Evolutionary conservation across 768 basidiomycete species (phyloP), one percentile per base, ranked within the genome.

Genomic region (Boletus insuetus): DNA sequence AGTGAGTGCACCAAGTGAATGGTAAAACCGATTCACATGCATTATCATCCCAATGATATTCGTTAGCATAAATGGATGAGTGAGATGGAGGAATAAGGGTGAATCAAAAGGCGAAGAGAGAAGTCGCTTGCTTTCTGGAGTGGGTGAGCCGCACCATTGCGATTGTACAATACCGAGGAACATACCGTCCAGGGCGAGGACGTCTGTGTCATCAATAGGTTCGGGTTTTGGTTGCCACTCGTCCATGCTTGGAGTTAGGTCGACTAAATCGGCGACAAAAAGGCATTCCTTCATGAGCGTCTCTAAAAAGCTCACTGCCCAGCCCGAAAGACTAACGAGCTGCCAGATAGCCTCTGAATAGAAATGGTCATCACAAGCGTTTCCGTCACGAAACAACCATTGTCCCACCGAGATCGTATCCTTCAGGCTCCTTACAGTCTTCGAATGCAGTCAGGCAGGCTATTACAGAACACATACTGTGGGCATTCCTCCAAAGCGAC

Each of bases 331-430:
- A 10, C 79, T 80, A 44, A 84, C 80, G 14, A 91, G 75, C 58
- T 87, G 84, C 90, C 90, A 91, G 26, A 83, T 78, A 35, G 85
- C 82, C 50, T 83, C 89, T 92, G 26, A 22, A 53, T 29, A 54
- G 50, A 29, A 40, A 40, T 11, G 8, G 29, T 62, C 48, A 55
- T 41, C 17, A 34, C 5, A 45, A 63, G 56, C 53, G 44, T 29
- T 41, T 26, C 19, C 22, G 22, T 51, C 32, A 6, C 6, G 43
- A 34, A 31, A 34, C 19, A 19, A 51, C 39, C n/a, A 39, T 11
- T 2, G 19, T 41, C 62, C 38, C 49, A 89, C 89, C 81, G 4
- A 88, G 73, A 61, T 89, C 86, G 61, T 87, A 87, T 19, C 68
- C 74, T 53, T 81, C 80, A 3, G 75, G 78, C 19, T 87, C 85